These are phyloP conservation scores for Aspergillus hancockii DNA, from an alignment of 495 filamentous ascomycete species.

Conservation along the genomic window DNA sequence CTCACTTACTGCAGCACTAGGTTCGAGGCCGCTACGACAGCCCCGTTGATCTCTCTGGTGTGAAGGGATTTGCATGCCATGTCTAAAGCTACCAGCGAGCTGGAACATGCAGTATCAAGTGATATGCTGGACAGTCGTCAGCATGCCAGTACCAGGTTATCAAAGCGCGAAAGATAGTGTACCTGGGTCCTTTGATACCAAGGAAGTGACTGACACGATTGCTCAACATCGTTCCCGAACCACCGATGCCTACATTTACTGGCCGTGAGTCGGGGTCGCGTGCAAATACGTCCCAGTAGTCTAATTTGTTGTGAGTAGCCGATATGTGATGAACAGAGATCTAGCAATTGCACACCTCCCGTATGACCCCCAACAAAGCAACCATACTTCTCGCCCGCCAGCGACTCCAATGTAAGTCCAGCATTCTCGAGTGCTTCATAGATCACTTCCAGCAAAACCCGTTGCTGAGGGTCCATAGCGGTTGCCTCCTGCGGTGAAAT, in stretches of 20 bases:
- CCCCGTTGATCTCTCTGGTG: conserved; percentile 28
- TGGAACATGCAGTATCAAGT: conserved; percentile 35
- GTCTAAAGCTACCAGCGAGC: conserved; percentile 29
- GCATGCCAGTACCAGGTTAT: background rate
- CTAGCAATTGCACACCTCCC: conserved; percentile 5
- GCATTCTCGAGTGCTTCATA: conserved; percentile 26
- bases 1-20: conserved; percentile 16
- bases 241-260: conserved; percentile 21
- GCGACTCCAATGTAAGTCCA: conserved; percentile 20
- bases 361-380: conserved; percentile 22
- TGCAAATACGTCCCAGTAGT: conserved; percentile 27
- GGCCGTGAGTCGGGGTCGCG: conserved; percentile 30
- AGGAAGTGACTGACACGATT: conserved; percentile 35
- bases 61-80: conserved; percentile 27
- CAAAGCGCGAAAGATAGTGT: background rate
- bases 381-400: conserved; percentile 16
- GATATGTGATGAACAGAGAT: background rate
- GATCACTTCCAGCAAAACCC: conserved; percentile 54
- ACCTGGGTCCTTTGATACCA: conserved; percentile 32
- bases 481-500: conserved; percentile 45
- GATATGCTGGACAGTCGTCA: conserved; percentile 18
- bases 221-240: conserved; percentile 26
- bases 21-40: conserved; percentile 54
- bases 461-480: conserved; percentile 61
- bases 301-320: conserved; percentile 1